Evolutionary conservation across 1,284 basidiomycete species (phyloP), one percentile per base, ranked within the genome.

Genomic region (Irpex sp.): DNA sequence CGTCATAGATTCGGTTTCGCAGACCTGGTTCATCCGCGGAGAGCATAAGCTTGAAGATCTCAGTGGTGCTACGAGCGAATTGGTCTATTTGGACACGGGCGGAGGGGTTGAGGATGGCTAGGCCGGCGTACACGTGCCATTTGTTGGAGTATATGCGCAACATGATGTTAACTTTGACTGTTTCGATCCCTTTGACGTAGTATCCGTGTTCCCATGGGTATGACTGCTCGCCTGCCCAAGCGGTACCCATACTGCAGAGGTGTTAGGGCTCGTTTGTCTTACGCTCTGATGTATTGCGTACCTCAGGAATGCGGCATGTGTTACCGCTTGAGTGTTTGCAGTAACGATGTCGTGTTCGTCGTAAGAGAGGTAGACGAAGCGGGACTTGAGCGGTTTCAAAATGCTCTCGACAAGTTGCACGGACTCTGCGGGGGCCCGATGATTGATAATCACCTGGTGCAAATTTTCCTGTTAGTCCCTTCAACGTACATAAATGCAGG

Each of bases 111-210:
- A 98, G 85, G 71, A 99, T 93, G 0, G 97, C 97, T 11, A 99
- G 86, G 2, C 97, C 97, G 31, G 97, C 97, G 74, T 99, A 99
- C 69, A 99, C 97, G 78, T 99, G 97, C 96, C 96, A 99, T 70
- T 95, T 92, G 74, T 96, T 97, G 53, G 94, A 87, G 77, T 98
- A 98, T 72, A 99, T 98, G 1, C 97, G 94, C 13, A 97, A 84
- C 65, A 92, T 91, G 72, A 99, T 92, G 82, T 99, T 99, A 70
- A 98, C 96, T 78, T 99, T 99, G 71, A 96, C 95, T 6, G 95
- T 97, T 77, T 99, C 97, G 70, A 99, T 97, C 0, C 97, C 97
- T n/a, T 95, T 94, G 43, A 97, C 93, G 77, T 98, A 98, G 62
- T 91, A 87, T 1, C 89, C 88, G 50, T 94, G 89, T 76, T 98